Evolutionary conservation across 768 basidiomycete genomes (phyloP).

Genomic region (Tricholoma matsutake): DNA sequence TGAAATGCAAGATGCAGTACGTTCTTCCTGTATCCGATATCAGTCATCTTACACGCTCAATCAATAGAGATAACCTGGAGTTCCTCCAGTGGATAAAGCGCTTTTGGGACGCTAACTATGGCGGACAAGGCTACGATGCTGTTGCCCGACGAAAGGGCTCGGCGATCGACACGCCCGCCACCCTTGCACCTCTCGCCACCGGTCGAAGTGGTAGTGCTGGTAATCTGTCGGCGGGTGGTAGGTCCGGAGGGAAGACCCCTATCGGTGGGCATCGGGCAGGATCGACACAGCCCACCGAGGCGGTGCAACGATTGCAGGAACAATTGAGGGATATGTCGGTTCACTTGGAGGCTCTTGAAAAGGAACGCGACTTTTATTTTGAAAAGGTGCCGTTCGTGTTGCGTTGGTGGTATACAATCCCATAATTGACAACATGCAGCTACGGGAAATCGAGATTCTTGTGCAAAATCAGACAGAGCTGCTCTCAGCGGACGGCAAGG

Average conservation of each 20-base stretch:
- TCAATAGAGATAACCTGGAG: slow-evolving; percentile 88
- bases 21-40: slow-evolving; percentile 27
- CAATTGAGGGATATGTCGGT: slow-evolving; percentile 81
- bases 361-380: slow-evolving; percentile 98
- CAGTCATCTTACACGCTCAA: not conserved
- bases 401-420: not conserved
- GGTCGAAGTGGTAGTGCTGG: slow-evolving; percentile 33
- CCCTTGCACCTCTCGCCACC: slow-evolving; percentile 63
- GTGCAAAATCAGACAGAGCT: slow-evolving; percentile 77
- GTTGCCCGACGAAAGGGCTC: slow-evolving; percentile 77
- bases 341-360: slow-evolving; percentile 89
- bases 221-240: slow-evolving; percentile 22
- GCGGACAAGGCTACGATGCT: slow-evolving; percentile 85
- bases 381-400: slow-evolving; percentile 65
- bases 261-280: slow-evolving; percentile 65
- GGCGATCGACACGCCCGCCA: slow-evolving; percentile 73
- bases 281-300: slow-evolving; percentile 64
- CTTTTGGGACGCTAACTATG: slow-evolving; percentile 92
- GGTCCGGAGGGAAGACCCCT: slow-evolving; percentile 72
- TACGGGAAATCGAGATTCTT: slow-evolving; percentile 94
- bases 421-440: slow-evolving; percentile 38
- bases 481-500: slow-evolving; percentile 52
- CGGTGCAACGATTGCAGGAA: slow-evolving; percentile 61
- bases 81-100: slow-evolving; percentile 97
- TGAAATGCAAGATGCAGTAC: slow-evolving; percentile 99